Conservation (phyloP, 2,329 filamentous ascomycete genomes). For the Trichoderma pleuroti region DNA sequence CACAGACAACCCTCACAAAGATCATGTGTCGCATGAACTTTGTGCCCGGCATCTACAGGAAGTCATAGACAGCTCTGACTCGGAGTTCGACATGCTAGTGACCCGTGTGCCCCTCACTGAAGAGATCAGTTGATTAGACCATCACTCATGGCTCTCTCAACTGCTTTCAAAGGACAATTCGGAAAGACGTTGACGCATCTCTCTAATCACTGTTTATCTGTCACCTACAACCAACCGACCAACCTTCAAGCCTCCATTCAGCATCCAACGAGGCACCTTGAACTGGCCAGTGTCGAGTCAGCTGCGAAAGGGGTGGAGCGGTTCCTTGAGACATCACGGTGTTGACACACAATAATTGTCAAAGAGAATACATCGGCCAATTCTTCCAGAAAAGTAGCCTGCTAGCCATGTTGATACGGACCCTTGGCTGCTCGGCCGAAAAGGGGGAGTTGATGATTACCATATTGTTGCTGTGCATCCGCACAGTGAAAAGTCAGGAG, state of each 20-base stretch:
- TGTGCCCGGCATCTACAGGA: neutral
- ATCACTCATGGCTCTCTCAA: neutral
- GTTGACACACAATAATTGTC: neutral
- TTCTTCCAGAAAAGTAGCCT: neutral
- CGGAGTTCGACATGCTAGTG: neutral
- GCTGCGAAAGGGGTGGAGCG: neutral
- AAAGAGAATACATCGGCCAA: neutral
- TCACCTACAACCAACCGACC: neutral
- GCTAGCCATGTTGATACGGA: neutral
- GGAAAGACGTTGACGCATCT: neutral
- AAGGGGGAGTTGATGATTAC: neutral
- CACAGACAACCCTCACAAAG: neutral
- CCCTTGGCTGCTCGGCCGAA: neutral
- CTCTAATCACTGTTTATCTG: neutral
- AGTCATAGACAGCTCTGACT: neutral
- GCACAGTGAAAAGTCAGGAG: neutral
- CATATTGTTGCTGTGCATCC: neutral
- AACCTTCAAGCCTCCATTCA: neutral
- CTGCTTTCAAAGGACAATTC: neutral
- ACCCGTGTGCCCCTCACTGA: neutral
- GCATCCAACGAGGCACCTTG: neutral
- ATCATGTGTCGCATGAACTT: neutral
- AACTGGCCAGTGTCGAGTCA: neutral
- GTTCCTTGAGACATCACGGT: neutral
- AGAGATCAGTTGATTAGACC: neutral